A percentile compares a stretch with the other conserved stretches of the same genome.
phyloP scores from a whole-genome alignment of 495 filamentous ascomycete species.

The Talaromyces adpressus region DNA sequence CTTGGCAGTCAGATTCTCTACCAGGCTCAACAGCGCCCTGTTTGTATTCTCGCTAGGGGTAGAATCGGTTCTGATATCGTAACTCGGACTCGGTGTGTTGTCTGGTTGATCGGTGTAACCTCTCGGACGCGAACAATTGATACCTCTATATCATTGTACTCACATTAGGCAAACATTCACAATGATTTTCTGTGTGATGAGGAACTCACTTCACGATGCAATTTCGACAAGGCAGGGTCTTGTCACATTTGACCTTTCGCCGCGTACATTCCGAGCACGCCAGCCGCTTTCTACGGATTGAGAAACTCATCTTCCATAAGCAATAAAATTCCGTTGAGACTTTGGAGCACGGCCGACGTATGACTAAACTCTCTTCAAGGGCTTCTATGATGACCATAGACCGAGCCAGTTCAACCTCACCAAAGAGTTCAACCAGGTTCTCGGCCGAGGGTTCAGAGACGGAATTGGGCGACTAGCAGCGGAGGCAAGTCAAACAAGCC shows the following conservation, averaged over 20 bases:
- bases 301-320: conserved; percentile 1
- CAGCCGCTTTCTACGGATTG: conserved; percentile 15
- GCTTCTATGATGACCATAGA: too few relatives aligned
- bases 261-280: conserved; percentile 23
- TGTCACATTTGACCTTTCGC: conserved; percentile 24
- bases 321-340: too few relatives aligned
- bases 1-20: background rate
- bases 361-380: too few relatives aligned
- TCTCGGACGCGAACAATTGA: conserved; percentile 1
- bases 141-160: background rate
- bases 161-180: background rate
- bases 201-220: conserved; percentile 11
- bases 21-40: background rate
- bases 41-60: background rate
- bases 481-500: background rate
- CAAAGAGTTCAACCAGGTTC: background rate
- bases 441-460: background rate
- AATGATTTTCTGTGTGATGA: too few relatives aligned
- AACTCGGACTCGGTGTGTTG: background rate
- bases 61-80: background rate
- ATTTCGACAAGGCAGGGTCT: conserved; percentile 21
- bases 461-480: background rate
- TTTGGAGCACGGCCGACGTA: too few relatives aligned
- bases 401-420: too few relatives aligned
- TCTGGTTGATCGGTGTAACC: background rate